Percentiles rank a stretch among this genome's conserved stretches.
Conservation (phyloP, 192 early-diverging fungal species). For the Linnemannia exigua region DNA sequence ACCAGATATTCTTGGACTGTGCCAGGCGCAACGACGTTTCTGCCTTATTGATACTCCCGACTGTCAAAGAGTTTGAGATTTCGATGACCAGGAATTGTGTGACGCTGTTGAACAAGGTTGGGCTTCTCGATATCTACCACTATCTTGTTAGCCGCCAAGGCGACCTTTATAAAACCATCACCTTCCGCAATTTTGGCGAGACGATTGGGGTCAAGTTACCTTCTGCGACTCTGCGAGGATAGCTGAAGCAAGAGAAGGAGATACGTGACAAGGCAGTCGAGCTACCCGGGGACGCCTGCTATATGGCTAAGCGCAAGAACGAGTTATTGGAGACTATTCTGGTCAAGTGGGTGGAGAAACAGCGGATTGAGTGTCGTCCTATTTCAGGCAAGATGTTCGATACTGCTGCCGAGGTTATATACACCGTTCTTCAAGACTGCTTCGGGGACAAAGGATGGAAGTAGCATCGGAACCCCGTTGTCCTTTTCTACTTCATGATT, state of each 20-base stretch:
- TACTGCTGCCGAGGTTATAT: neutral
- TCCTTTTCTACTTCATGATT: slow-evolving; percentile 19
- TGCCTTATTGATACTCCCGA: neutral
- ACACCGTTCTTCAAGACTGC: no score
- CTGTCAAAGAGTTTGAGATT: neutral
- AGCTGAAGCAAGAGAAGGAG: slow-evolving; percentile 1
- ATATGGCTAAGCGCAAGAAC: neutral
- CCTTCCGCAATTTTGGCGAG: neutral
- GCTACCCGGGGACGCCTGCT: neutral
- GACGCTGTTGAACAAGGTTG: slow-evolving; percentile 1
- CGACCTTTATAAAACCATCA: neutral
- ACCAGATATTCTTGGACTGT: neutral
- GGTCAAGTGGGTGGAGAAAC: slow-evolving; percentile 1
- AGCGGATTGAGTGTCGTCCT: neutral
- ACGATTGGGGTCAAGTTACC: slow-evolving; percentile 4
- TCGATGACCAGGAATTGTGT: slow-evolving; percentile 1
- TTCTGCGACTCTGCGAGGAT: neutral
- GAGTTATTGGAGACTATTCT: neutral
- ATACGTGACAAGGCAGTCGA: neutral
- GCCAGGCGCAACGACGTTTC: neutral
- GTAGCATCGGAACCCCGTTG: no score
- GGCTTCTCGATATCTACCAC: slow-evolving; percentile 19
- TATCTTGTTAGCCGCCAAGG: slow-evolving; percentile 1
- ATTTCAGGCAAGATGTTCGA: neutral
- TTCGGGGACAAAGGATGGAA: no score